Percentiles rank a stretch among this genome's conserved stretches.
Evolutionary conservation across 306 rosid genomes (phyloP).

Genomic region (Acacia crassicarpa): DNA sequence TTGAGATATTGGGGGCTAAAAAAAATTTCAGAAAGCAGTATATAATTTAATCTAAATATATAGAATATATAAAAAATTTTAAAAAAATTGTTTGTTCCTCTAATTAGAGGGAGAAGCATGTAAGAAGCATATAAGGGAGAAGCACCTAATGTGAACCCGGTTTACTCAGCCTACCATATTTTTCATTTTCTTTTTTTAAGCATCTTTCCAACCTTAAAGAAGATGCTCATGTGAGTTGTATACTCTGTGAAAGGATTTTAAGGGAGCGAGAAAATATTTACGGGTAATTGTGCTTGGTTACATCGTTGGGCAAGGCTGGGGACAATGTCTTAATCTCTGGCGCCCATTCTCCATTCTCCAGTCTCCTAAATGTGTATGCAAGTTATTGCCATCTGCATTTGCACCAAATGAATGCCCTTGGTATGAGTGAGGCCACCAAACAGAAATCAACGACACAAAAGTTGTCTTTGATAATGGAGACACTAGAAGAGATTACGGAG

Average conservation of each 20-base stretch:
- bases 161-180: not conserved
- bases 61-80: too few relatives aligned
- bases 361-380: not conserved
- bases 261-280: not conserved
- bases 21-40: too few relatives aligned
- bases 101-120: too few relatives aligned
- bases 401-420: not conserved
- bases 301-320: not conserved
- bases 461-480: not conserved
- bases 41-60: too few relatives aligned
- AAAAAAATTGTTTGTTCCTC: too few relatives aligned
- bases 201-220: not conserved
- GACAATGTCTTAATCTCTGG: not conserved
- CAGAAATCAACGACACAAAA: not conserved
- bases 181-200: not conserved
- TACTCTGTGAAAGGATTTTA: not conserved
- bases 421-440: not conserved
- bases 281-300: not conserved
- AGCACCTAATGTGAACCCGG: too few relatives aligned
- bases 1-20: too few relatives aligned
- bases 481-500: not conserved
- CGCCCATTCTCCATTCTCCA: not conserved
- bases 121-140: too few relatives aligned
- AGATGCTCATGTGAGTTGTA: constrained; percentile 9
- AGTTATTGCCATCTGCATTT: not conserved